Base-by-base conservation (phyloP, 805 yeast species). In the Tetrapisispora namnaoensis region DNA sequence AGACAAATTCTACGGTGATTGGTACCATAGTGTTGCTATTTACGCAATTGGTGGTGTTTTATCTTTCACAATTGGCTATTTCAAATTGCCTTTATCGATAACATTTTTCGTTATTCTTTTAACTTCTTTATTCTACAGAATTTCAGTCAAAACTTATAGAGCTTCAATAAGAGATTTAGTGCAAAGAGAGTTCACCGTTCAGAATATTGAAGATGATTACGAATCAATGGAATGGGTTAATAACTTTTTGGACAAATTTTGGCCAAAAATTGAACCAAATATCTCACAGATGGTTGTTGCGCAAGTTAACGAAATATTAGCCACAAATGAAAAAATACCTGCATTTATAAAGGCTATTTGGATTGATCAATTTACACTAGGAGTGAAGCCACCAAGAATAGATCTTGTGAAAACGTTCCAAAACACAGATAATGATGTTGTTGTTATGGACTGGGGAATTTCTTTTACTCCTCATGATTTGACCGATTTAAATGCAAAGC, bases 171-270 rank as follows among this genome's bases (percentile, higher is more conserved):
- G 96, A 60, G 89, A 88, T 53, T 81, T 78, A 49, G 84, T 93
- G 28, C 90, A 88, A 61, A 80, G 95, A 56, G 96, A 91, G 61
- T 80, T 85, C 60, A 82, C 93, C 17, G 79, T 88, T 43, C 80
- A 79, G 60, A 77, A 77, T 43, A 82, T 90, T 54, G 98, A 93
- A 67, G 78, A 81, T 60, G 97, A 91, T 63, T 83, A 82, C 55
- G 99, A 93, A 69, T 76, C 95, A 7, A 79, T 93, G 85, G 97
- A 93, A 61, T 93, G 99, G 99, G 72, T 87, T 55, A 93, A 93
- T 66, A 78, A 80, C 24, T 84, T 95, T 59, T 65, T 95, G 68
- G 90, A 84, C 61, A 90, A 89, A 68, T 90, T 86, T 66, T 93
- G 99, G 99, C 72, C 79, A 48, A 86, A 75, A 55, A 76, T 89